Conservation (phyloP, 129 eudicot genomes). For the Flaveria sonorensis region DNA sequence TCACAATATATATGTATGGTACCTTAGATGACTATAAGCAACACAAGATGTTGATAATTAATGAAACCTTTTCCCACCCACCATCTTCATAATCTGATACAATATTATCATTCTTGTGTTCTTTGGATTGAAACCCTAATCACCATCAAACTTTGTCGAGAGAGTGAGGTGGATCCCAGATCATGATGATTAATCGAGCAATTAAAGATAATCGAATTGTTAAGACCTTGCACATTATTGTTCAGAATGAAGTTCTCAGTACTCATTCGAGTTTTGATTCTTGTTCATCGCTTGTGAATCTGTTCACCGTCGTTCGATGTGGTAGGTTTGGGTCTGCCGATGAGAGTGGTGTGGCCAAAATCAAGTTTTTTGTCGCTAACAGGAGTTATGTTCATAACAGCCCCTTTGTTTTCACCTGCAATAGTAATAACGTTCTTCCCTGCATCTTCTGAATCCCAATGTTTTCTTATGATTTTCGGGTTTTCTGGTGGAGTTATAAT, state of each 20-base stretch:
- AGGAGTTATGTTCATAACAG: slow-evolving; percentile 56
- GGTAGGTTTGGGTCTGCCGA: slow-evolving; percentile 1
- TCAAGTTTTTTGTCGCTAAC: slow-evolving; percentile 14
- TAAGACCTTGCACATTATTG: slow-evolving; percentile 74
- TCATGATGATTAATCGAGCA: slow-evolving; percentile 45
- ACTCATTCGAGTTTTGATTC: slow-evolving; percentile 24
- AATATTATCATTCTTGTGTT: slow-evolving; percentile 13
- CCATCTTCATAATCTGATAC: slow-evolving; percentile 14
- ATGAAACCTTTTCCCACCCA: slow-evolving; percentile 24
- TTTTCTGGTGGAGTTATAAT: slow-evolving; percentile 31
- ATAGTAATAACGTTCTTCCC: slow-evolving; percentile 56
- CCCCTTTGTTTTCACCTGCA: slow-evolving; percentile 71
- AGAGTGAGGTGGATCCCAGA: slow-evolving; percentile 56
- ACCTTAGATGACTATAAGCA: not conserved
- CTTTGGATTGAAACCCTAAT: slow-evolving; percentile 25
- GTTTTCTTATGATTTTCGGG: slow-evolving; percentile 34
- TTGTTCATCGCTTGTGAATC: slow-evolving; percentile 27
- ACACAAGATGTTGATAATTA: slow-evolving; percentile 21
- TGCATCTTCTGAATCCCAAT: slow-evolving; percentile 36
- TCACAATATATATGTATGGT: no score
- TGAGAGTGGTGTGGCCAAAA: not conserved
- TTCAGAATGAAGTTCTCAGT: slow-evolving; percentile 47
- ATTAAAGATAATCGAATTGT: slow-evolving; percentile 52
- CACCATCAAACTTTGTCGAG: slow-evolving; percentile 36
- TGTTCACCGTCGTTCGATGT: slow-evolving; percentile 22